phyloP scores from a whole-genome alignment of 2,329 filamentous ascomycete genomes.

The Xenoacremonium recifei region DNA sequence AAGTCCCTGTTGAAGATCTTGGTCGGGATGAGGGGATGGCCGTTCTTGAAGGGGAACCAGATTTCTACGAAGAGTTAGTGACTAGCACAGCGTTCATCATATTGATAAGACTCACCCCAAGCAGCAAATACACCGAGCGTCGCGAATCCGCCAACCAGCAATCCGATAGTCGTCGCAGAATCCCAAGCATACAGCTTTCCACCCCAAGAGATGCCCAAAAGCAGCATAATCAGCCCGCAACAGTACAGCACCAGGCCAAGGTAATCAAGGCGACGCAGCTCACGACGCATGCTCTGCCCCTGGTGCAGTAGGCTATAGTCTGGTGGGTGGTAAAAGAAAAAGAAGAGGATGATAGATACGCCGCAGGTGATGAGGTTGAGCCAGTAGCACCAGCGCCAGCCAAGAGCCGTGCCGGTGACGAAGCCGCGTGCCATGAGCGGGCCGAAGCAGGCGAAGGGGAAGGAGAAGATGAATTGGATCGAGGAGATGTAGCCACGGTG shows the following conservation, averaged over 20 bases:
- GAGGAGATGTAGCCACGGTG: neutral
- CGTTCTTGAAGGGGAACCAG: neutral
- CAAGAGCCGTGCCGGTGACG: neutral
- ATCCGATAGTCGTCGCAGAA: neutral
- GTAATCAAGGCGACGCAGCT: neutral
- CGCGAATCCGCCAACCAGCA: neutral
- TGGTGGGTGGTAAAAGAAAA: neutral
- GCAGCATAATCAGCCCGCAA: neutral
- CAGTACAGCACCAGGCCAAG: neutral
- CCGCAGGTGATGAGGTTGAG: conserved; percentile 1
- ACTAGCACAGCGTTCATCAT: neutral
- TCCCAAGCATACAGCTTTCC: neutral
- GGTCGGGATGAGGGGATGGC: neutral
- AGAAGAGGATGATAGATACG: conserved; percentile 1
- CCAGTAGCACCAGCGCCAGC: conserved; percentile 1
- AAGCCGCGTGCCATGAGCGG: neutral
- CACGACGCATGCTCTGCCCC: neutral
- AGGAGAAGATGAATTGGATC: neutral
- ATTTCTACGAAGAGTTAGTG: neutral
- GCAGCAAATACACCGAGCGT: neutral
- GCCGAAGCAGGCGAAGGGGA: neutral
- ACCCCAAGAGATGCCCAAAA: neutral
- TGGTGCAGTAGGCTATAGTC: conserved; percentile 1
- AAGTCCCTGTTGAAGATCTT: neutral
- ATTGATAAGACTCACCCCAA: conserved; percentile 1